A percentile compares a stretch with the other conserved stretches of the same genome.
Conservation (phyloP, 2,329 filamentous ascomycete species). For the Diplodia scrobiculata region DNA sequence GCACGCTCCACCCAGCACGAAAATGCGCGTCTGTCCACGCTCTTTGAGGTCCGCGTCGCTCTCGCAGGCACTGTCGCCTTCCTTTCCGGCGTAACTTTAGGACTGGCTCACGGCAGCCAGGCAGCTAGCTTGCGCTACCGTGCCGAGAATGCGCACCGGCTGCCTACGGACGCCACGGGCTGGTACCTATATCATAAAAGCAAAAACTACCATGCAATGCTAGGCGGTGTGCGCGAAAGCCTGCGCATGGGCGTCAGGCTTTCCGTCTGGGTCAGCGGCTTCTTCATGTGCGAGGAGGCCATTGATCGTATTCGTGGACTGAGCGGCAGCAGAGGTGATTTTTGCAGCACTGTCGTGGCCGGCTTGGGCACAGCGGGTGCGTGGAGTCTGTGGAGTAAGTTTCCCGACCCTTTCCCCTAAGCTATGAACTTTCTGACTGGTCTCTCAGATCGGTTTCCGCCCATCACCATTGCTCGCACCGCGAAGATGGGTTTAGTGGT, state of each 20-base stretch:
- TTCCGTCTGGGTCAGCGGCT: slow-evolving; percentile 71
- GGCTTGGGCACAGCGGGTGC: slow-evolving; percentile 80
- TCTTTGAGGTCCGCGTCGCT: slow-evolving; percentile 66
- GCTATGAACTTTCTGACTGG: not conserved
- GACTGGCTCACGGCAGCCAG: slow-evolving; percentile 70
- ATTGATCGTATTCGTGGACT: slow-evolving; percentile 66
- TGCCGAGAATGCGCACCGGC: slow-evolving; percentile 92
- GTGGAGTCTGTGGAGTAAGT: slow-evolving; percentile 83
- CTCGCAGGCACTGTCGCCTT: slow-evolving; percentile 63
- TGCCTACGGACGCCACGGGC: slow-evolving; percentile 77
- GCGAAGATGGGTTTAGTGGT: slow-evolving; percentile 78
- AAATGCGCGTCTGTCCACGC: slow-evolving; percentile 58
- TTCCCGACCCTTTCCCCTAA: not conserved
- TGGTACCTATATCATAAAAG: slow-evolving; percentile 99
- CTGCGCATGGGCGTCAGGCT: slow-evolving; percentile 71
- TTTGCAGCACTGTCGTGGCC: slow-evolving; percentile 77
- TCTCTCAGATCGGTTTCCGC: slow-evolving; percentile 72
- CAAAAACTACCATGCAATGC: slow-evolving; percentile 87
- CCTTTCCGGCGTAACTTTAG: slow-evolving; percentile 68
- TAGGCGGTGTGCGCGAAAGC: slow-evolving; percentile 77
- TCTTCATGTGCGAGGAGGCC: slow-evolving; percentile 81
- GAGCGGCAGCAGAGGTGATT: slow-evolving; percentile 59
- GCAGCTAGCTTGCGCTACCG: slow-evolving; percentile 80
- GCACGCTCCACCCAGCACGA: not conserved
- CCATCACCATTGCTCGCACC: slow-evolving; percentile 63